A percentile compares a stretch with the other conserved stretches of the same genome.
These are phyloP conservation scores for Escallonia herrerae DNA, from an alignment of 129 eudicot species.

Conservation along the genomic window DNA sequence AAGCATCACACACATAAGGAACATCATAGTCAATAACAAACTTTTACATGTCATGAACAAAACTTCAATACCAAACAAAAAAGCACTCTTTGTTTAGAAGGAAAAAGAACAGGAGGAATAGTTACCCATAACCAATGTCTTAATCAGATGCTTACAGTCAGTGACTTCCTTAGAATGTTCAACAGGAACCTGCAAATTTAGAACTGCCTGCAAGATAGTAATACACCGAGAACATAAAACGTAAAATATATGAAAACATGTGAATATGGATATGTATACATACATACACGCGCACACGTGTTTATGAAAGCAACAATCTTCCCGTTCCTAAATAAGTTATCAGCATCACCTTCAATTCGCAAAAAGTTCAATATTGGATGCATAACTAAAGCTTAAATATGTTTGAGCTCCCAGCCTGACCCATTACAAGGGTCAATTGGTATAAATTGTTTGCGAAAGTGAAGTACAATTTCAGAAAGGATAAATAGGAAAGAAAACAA, in stretches of 20 bases:
- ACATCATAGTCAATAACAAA: conserved; percentile 1
- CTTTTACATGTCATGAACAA: not conserved
- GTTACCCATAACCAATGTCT: conserved; percentile 92
- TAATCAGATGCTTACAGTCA: conserved; percentile 91
- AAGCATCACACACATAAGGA: conserved; percentile 1
- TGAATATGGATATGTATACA: not conserved
- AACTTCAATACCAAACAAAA: not conserved
- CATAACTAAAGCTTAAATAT: not conserved
- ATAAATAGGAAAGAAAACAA: no score
- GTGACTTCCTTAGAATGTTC: conserved; percentile 91
- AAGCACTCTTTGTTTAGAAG: not conserved
- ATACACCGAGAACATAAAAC: not conserved
- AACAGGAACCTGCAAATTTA: conserved; percentile 77
- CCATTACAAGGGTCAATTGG: no score
- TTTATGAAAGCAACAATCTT: not conserved
- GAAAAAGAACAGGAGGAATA: conserved; percentile 17
- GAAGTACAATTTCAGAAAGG: no score
- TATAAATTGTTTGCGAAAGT: no score
- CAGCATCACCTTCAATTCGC: not conserved
- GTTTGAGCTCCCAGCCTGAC: not conserved
- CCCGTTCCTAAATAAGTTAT: not conserved
- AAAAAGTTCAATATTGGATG: not conserved
- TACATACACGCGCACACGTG: not conserved
- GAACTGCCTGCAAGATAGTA: conserved; percentile 61
- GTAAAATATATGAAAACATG: not conserved